A percentile compares a stretch with the other conserved stretches of the same genome.
phyloP scores from a whole-genome alignment of 2,329 filamentous ascomycete species.

The Anisogramma anomala region DNA sequence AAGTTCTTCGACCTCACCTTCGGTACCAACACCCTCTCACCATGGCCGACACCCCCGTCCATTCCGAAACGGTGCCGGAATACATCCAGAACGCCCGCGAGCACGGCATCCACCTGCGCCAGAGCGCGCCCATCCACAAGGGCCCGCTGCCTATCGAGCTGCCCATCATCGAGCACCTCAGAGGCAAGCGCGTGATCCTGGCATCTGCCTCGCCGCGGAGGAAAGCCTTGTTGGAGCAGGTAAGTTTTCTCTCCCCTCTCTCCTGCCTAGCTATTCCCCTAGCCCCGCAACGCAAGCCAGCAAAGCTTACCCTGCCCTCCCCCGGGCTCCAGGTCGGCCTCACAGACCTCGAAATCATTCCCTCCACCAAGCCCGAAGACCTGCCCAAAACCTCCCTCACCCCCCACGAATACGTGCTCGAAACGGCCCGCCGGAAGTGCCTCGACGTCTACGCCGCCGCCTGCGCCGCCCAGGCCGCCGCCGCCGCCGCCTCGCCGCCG shows the following conservation, averaged over 20 bases:
- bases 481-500: constrained; percentile 20
- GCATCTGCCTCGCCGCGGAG: constrained; percentile 82
- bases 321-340: constrained; percentile 54
- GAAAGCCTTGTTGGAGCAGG: constrained; percentile 66
- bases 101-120: constrained; percentile 25
- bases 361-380: constrained; percentile 76
- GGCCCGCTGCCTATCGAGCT: constrained; percentile 61
- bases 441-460: constrained; percentile 53
- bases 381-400: constrained; percentile 62
- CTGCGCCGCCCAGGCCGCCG: constrained; percentile 30
- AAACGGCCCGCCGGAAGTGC: constrained; percentile 75
- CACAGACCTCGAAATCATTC: constrained; percentile 68
- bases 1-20: constrained; percentile 4
- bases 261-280: neutral
- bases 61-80: constrained; percentile 33
- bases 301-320: neutral
- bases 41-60: constrained; percentile 16
- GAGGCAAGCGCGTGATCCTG: constrained; percentile 71
- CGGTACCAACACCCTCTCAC: neutral
- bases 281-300: neutral
- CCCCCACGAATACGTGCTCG: constrained; percentile 82
- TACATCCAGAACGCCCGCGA: constrained; percentile 32
- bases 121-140: constrained; percentile 31
- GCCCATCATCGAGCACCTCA: constrained; percentile 65
- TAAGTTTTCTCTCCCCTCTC: constrained; percentile 20